Conservation (phyloP, 192 early-diverging fungal genomes). For the Backusella tuberculispora region DNA sequence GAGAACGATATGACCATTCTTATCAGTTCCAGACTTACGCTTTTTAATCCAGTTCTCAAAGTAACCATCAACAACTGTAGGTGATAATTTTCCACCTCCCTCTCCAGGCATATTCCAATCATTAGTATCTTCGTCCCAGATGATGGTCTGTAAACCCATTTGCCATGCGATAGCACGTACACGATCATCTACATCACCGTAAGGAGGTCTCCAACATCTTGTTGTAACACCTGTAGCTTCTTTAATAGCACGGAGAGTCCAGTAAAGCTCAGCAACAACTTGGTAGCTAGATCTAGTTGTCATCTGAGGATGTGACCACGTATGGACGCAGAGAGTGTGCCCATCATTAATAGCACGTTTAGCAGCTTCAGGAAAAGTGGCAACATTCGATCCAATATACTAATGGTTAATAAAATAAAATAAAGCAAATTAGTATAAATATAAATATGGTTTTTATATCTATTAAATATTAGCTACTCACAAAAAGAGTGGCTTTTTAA, state of each 20-base stretch:
- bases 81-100: slow-evolving; percentile 32
- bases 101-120: slow-evolving; percentile 39
- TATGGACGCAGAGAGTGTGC: slow-evolving; percentile 68
- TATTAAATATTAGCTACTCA: slow-evolving; percentile 12
- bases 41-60: slow-evolving; percentile 38
- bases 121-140: slow-evolving; percentile 42
- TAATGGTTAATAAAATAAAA: too few species aligned
- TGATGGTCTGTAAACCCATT: slow-evolving; percentile 48
- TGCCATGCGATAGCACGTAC: slow-evolving; percentile 54
- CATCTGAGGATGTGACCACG: slow-evolving; percentile 59
- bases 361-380: slow-evolving; percentile 37
- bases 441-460: background rate
- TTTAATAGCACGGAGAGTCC: slow-evolving; percentile 52
- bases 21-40: slow-evolving; percentile 22
- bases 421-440: slow-evolving; percentile 36
- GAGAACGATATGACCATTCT: slow-evolving; percentile 40
- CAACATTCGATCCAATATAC: slow-evolving; percentile 44
- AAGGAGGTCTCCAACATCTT: slow-evolving; percentile 58
- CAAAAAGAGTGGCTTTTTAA: slow-evolving; percentile 48
- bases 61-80: slow-evolving; percentile 33
- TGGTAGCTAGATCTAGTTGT: slow-evolving; percentile 58
- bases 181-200: slow-evolving; percentile 62
- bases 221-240: slow-evolving; percentile 48
- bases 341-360: slow-evolving; percentile 44
- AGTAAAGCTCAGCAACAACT: slow-evolving; percentile 64